Base-by-base conservation (phyloP, 805 yeast species). In the Yamadazyma sp. region DNA sequence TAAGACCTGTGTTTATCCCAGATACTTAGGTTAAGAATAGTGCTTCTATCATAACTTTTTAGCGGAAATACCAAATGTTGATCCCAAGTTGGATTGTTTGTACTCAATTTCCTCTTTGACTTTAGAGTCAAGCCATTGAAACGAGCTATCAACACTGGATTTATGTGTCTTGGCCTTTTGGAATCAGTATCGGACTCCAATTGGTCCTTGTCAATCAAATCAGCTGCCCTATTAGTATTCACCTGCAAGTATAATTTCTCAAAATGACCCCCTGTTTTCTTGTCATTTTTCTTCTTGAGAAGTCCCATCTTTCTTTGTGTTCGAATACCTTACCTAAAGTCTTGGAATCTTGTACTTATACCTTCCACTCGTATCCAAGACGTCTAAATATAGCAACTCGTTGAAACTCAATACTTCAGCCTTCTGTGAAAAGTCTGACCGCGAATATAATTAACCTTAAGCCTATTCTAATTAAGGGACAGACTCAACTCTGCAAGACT, bases 11-110 rank as follows among this genome's bases (percentile, higher is more conserved):
- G 67, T 30, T 59, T 60, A 40, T 65, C 70, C 70, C 72, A 66
- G 1, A 68, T 64, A 2, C 62, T 50, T 32, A 68, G 44, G 2
- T 48, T 47, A 20, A 68, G 38, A 1, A 60, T 30, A 32, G 55
- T 64, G 2, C 63, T 48, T 37, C 39, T 46, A 37, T 58, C 70
- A 23, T 48, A 48, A 1, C 23, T 27, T n/a, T 36, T 44, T 35
- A 67, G 48, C 1, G 70, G 72, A 4, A 67, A 33, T 1, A 40
- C 19, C 8, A 67, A 36, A 5, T 50, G 47, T 17, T 58, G 56
- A 35, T 67, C 66, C 73, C 73, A 67, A 31, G 59, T 54, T 3
- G 72, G 73, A 29, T 63, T 59, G 23, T 44, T 44, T 6, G 72
- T 62, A 40, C 56, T 48, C 20, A 55, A 39, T 40, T 56, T 62